Base-by-base conservation (phyloP, 345 rosid genomes). In the Punica granatum region DNA sequence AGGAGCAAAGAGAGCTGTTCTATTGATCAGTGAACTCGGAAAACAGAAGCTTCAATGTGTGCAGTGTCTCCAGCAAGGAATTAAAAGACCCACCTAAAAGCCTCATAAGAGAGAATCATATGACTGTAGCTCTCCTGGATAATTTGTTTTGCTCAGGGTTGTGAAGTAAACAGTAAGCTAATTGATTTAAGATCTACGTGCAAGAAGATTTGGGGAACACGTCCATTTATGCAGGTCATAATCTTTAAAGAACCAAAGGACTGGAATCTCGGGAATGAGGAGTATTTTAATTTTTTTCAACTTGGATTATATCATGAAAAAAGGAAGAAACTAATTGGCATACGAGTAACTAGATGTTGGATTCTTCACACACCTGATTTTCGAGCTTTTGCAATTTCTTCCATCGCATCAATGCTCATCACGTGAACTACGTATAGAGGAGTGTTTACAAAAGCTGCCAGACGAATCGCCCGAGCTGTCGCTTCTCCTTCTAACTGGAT, bases 351-450 rank as follows among this genome's bases (percentile, higher is more conserved):
- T 41, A 64, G 67, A 51, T 34, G 34, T 31, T 18, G 36, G 44
- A 63, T 34, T 14, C 32, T 34, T 33, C 23, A 53, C 35, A 39
- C 18, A 91, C 98, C 99, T 86, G 93, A 83, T 74, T 86, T 86
- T 74, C 97, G 82, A 73, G 98, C 99, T 83, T 76, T 84, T 75
- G 96, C 96, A 69, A 94, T 83, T 81, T 94, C 99, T 73, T 94
- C 98, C 96, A 94, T 88, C 49, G 98, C 99, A 78, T 94, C 99
- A 62, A 81, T 84, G 88, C 98, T 94, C 97, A 94, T 94, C 73
- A 94, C 99, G 82, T 94, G 99, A 75, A 91, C 99, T 49, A 91
- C 90, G 73, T 94, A 94, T 19, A 94, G 90, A 62, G 98, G 99
- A 0, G 96, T 92, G 80, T 91, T 85, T 70, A 92, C 88, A 82